These are phyloP conservation scores for Zychaea mexicana DNA, from an alignment of 371 early-diverging fungal species.

Conservation along the genomic window DNA sequence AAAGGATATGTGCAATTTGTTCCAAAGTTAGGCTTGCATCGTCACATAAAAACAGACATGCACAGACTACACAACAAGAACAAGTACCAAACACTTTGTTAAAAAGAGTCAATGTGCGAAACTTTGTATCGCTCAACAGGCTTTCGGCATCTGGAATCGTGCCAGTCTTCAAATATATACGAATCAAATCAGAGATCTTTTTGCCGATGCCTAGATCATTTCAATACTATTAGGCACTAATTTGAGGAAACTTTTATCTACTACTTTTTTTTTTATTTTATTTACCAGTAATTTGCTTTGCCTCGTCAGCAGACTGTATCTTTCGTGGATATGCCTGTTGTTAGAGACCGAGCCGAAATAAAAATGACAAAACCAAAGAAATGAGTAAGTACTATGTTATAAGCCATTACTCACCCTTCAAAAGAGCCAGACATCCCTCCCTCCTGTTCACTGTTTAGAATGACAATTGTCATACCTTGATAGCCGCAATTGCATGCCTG, in stretches of 20 bases:
- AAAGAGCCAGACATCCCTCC: too few relatives aligned
- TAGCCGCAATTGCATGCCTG: slow-evolving; percentile 50
- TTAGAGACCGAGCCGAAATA: neutral
- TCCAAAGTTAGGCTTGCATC: too few relatives aligned
- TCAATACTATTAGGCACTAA: neutral
- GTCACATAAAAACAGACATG: neutral
- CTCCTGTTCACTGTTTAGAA: too few relatives aligned
- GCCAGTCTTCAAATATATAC: slow-evolving; percentile 36
- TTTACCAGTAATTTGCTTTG: slow-evolving; percentile 44
- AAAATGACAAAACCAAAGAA: neutral
- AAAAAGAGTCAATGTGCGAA: slow-evolving; percentile 32
- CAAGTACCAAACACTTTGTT: slow-evolving; percentile 42
- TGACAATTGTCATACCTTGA: slow-evolving; percentile 50
- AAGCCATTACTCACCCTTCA: too few relatives aligned
- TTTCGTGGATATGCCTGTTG: slow-evolving; percentile 48
- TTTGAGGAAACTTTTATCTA: neutral
- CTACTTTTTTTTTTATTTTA: neutral
- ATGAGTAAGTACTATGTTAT: neutral
- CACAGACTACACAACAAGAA: neutral
- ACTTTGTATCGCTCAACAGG: slow-evolving; percentile 28
- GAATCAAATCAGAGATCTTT: slow-evolving; percentile 43
- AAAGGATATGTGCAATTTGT: neutral
- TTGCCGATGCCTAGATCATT: slow-evolving; percentile 38
- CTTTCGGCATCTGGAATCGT: slow-evolving; percentile 46
- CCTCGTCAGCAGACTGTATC: slow-evolving; percentile 43